A percentile compares a stretch with the other conserved stretches of the same genome.
Conservation (phyloP, 2,329 filamentous ascomycete genomes). For the Fusarium longipes region DNA sequence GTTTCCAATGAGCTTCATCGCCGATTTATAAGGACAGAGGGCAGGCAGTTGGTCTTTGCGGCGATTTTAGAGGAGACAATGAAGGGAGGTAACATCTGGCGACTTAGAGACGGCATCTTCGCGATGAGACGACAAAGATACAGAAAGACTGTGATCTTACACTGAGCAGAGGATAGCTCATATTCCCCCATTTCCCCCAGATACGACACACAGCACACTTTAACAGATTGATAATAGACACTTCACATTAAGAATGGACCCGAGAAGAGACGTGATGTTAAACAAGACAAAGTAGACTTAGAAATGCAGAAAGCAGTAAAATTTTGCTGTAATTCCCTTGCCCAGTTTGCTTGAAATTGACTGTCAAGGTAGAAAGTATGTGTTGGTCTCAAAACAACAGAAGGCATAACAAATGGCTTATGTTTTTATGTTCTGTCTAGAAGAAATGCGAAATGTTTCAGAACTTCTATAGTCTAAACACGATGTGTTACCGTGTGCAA, state of each 20-base stretch:
- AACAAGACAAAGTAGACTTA: fast-evolving
- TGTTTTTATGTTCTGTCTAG: not conserved
- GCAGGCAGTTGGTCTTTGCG: not conserved
- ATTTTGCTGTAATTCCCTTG: fast-evolving
- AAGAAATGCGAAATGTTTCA: not conserved
- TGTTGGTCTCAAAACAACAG: not conserved
- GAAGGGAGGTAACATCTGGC: not conserved
- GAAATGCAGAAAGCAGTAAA: too few species aligned
- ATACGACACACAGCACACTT: not conserved
- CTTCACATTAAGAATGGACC: not conserved
- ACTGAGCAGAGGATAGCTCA: not conserved
- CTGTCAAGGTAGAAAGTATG: not conserved
- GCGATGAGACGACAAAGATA: not conserved
- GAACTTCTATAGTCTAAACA: not conserved
- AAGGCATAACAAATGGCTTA: too few species aligned
- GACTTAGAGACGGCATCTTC: not conserved
- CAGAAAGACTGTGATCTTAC: not conserved
- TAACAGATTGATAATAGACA: not conserved
- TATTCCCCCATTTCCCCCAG: not conserved
- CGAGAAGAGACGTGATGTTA: fast-evolving
- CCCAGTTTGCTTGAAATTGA: not conserved
- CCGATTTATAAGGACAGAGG: not conserved
- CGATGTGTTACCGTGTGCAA: not conserved
- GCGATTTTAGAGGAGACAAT: not conserved
- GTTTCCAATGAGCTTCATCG: not conserved